Evolutionary conservation across 768 basidiomycete genomes (phyloP), one percentile per base, ranked within the genome.

Genomic region (Amanita pseudoporphyria): DNA sequence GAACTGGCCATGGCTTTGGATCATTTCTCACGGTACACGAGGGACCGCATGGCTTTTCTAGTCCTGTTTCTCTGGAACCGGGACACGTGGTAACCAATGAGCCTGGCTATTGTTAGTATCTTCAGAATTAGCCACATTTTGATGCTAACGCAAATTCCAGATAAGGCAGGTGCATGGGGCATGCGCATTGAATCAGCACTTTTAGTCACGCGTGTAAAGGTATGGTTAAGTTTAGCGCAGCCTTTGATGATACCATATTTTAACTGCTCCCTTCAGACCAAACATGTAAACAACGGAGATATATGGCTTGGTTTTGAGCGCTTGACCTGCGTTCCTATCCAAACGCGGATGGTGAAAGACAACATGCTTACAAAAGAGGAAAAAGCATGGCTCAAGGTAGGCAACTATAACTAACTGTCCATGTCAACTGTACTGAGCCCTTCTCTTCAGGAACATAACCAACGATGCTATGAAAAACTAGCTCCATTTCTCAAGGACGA

Each of bases 11-110:
- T 60, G 92, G 91, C 19, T 78, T 94, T 55, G 91, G 91, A 16
- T 81, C 84, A 31, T 95, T 87, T 70, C 71, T 94, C 60, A 87
- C 78, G 51, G 86, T 89, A 18, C 86, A 91, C 58, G 88, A 90
- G 67, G 87, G 92, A 9, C 79, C 88, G 13, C 81, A 91, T 52
- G 78, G 84, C 35, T 89, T 95, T 67, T 74, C 79, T 18, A 81
- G 74, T 58, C 71, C 71, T 35, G 73, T 82, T 26, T 76, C 87
- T 2, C 74, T 97, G 28, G 71, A 75, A 19, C 80, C 81, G n/a
- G 96, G 96, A 9, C 83, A 96, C 64, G 81, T 94, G 57, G 81
- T 94, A 51, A 92, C 92, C 41, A 94, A 96, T 58, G 93, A 97
- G 66, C 95, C 93, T 41, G 93, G 92, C 0, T 94, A 82, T 66